Percentiles rank a stretch among this genome's conserved stretches.
These are phyloP conservation scores for Boletus rex-veris DNA, from an alignment of 768 basidiomycete species.

Conservation along the genomic window DNA sequence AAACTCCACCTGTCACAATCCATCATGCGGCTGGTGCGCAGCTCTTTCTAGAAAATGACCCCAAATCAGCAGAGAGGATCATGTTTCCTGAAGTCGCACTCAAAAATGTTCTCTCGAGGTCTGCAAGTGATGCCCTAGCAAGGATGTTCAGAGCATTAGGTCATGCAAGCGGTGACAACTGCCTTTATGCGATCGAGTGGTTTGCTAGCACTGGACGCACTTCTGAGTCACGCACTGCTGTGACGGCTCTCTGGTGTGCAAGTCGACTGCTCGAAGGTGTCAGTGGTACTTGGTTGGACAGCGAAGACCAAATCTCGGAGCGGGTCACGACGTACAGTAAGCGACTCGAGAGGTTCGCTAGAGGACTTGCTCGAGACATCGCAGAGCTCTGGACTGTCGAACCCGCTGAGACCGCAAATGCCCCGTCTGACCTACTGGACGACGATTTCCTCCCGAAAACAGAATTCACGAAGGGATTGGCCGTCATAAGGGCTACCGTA, in stretches of 20 bases:
- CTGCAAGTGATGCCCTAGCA: slow-evolving; percentile 53
- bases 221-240: slow-evolving; percentile 44
- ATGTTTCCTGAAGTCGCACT: slow-evolving; percentile 61
- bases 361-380: slow-evolving; percentile 58
- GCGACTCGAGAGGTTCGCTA: slow-evolving; percentile 59
- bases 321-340: slow-evolving; percentile 33
- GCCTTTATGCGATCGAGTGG: slow-evolving; percentile 81
- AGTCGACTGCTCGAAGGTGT: slow-evolving; percentile 74
- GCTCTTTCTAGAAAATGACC: slow-evolving; percentile 52
- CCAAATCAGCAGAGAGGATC: slow-evolving; percentile 33
- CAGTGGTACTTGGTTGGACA: slow-evolving; percentile 43
- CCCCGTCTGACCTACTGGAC: slow-evolving; percentile 8
- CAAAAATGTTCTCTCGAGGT: slow-evolving; percentile 49
- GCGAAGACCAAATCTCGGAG: slow-evolving; percentile 6
- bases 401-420: slow-evolving; percentile 28
- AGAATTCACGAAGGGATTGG: slow-evolving; percentile 64
- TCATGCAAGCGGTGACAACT: slow-evolving; percentile 59
- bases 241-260: slow-evolving; percentile 84
- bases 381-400: slow-evolving; percentile 69
- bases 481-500: slow-evolving; percentile 57
- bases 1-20: slow-evolving; percentile 46
- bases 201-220: slow-evolving; percentile 54
- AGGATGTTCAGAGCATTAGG: slow-evolving; percentile 76
- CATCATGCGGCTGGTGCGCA: slow-evolving; percentile 49
- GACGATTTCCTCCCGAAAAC: slow-evolving; percentile 43